Evolutionary conservation across 768 basidiomycete species (phyloP).

Genomic region (Russula ochroleuca): DNA sequence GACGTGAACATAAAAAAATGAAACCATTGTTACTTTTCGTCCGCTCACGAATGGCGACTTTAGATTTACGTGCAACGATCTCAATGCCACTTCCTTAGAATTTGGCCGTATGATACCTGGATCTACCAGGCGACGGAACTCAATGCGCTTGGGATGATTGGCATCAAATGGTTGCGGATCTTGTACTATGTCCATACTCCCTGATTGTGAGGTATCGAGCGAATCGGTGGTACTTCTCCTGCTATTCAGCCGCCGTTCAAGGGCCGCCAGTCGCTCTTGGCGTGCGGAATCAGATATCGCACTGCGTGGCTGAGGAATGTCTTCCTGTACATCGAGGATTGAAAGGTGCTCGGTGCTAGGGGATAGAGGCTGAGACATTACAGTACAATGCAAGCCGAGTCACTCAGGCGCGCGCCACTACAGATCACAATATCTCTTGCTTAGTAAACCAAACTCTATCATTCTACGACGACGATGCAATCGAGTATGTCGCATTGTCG

Average conservation of each 20-base stretch:
- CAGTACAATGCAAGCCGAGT: too few relatives aligned
- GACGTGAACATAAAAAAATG: background rate
- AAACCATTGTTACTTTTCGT: background rate
- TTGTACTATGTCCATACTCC: background rate
- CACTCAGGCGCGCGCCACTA: too few relatives aligned
- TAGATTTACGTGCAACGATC: slow-evolving; percentile 57
- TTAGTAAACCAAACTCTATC: too few relatives aligned
- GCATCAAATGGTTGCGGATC: slow-evolving; percentile 33
- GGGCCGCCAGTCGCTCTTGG: slow-evolving; percentile 43
- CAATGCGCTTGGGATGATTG: slow-evolving; percentile 64
- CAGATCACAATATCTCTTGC: too few relatives aligned
- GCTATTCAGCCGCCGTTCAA: slow-evolving; percentile 30
- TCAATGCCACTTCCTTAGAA: slow-evolving; percentile 52
- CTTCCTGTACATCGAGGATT: slow-evolving; percentile 1
- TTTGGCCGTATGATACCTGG: slow-evolving; percentile 76
- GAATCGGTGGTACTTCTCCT: background rate
- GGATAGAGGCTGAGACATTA: slow-evolving; percentile 11
- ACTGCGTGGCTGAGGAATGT: background rate
- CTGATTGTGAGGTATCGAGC: background rate
- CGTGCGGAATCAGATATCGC: slow-evolving; percentile 48
- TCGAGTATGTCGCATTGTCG: too few relatives aligned
- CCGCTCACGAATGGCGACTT: slow-evolving; percentile 25
- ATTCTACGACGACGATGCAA: too few relatives aligned
- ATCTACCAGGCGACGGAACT: slow-evolving; percentile 71
- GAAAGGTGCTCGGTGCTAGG: background rate